A percentile compares a stretch with the other conserved stretches of the same genome.
These are phyloP conservation scores for Zygosaccharomyces sapae DNA, from an alignment of 1,139 yeast genomes.

Conservation along the genomic window DNA sequence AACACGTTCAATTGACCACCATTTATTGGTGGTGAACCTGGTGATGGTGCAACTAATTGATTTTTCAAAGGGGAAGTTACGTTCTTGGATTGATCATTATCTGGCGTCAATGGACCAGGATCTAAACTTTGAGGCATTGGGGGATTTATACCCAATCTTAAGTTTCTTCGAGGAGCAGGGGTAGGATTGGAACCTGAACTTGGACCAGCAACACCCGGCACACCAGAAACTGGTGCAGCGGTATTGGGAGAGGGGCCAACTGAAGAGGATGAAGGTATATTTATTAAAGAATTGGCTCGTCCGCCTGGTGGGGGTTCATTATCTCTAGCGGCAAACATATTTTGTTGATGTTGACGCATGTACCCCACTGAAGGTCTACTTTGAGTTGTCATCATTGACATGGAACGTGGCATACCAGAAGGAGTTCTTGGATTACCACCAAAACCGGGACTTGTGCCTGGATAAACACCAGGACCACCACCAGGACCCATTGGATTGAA, in stretches of 20 bases:
- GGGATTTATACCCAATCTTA: background rate
- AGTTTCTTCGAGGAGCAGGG: background rate
- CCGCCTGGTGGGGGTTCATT: constrained; percentile 10
- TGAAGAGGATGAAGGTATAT: constrained; percentile 1
- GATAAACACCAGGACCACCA: background rate
- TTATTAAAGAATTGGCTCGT: constrained; percentile 10
- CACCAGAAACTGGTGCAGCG: too few species aligned
- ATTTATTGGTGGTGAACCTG: constrained; percentile 8
- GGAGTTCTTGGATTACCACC: constrained; percentile 5
- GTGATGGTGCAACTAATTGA: constrained; percentile 6
- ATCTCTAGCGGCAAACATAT: constrained; percentile 3
- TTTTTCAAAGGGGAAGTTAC: constrained; percentile 15
- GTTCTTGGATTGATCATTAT: constrained; percentile 5
- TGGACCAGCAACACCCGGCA: background rate
- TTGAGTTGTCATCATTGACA: constrained; percentile 22
- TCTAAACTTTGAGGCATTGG: constrained; percentile 1
- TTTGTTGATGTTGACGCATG: constrained; percentile 7
- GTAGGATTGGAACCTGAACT: background rate
- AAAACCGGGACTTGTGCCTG: background rate
- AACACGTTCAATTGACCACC: constrained; percentile 26
- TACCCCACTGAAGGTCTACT: constrained; percentile 6
- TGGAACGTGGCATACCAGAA: constrained; percentile 23
- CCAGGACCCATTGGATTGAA: constrained; percentile 11
- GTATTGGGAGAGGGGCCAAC: too few species aligned
- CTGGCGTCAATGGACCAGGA: constrained; percentile 6